Evolutionary conservation across 2,329 filamentous ascomycete species (phyloP).

Genomic region (Fusarium robinianum): DNA sequence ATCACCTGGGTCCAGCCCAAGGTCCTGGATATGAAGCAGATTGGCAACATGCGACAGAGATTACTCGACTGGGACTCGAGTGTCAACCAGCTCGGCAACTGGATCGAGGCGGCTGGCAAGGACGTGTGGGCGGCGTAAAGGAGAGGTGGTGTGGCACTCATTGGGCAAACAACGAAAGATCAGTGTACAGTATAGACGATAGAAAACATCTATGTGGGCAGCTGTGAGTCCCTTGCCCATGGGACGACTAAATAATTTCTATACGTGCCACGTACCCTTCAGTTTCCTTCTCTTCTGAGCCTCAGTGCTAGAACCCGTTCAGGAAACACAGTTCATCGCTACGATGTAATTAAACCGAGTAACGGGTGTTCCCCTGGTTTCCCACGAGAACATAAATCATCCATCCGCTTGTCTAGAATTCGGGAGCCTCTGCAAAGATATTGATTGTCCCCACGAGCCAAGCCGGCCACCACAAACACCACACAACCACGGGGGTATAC

Average conservation of each 20-base stretch:
- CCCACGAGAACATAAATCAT: background rate
- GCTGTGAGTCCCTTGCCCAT: constrained; percentile 24
- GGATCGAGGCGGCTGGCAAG: constrained; percentile 92
- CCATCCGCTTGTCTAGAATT: constrained; percentile 12
- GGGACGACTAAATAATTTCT: constrained; percentile 31
- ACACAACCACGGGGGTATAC: constrained; percentile 88
- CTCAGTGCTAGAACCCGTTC: too few relatives aligned
- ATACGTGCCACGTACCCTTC: constrained; percentile 14
- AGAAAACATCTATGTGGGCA: constrained; percentile 32
- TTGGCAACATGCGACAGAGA: constrained; percentile 85
- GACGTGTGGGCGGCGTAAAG: constrained; percentile 88
- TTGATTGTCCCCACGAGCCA: constrained; percentile 72
- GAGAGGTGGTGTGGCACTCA: constrained; percentile 10
- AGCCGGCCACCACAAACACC: constrained; percentile 94
- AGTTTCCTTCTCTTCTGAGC: background rate
- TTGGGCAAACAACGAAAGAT: constrained; percentile 23
- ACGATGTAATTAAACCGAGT: too few relatives aligned
- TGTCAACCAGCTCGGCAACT: constrained; percentile 94
- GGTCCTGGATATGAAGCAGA: constrained; percentile 93
- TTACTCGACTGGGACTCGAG: constrained; percentile 94
- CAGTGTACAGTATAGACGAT: constrained; percentile 39
- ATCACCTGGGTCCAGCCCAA: constrained; percentile 99
- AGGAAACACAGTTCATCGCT: too few relatives aligned
- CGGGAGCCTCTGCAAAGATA: constrained; percentile 49
- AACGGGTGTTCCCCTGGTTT: background rate